Evolutionary conservation across 2,329 filamentous ascomycete species (phyloP), one percentile per base, ranked within the genome.

Genomic region (Aotearoamyces nothofagi): DNA sequence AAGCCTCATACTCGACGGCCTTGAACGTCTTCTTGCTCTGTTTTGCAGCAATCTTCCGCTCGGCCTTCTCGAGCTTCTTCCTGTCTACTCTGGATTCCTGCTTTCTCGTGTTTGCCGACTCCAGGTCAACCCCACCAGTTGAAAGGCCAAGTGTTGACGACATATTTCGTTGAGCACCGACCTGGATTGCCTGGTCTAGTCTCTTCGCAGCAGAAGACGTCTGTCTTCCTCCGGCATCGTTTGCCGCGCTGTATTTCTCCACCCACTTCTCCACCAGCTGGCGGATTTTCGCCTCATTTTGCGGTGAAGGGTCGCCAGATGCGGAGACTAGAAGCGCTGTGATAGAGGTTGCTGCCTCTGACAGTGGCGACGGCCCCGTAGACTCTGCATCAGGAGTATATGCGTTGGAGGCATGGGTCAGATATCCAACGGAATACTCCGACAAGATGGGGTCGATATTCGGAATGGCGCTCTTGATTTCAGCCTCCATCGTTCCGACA

Each of bases 1-100:
- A 96, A 0, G 90, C 81, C 58, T 98, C 90, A 53, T 98, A 98
- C 56, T 94, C 82, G 43, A 98, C 90, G 32, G 78, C 93, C 67
- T 96, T 96, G 76, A 90, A 94, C 19, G 76, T 72, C 63, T 98
- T 98, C 65, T 92, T 92, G 60, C 84, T 90, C 61, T 96, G 90
- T 63, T 98, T 98, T 46, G 86, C 86, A 27, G 84, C 82, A 50
- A 98, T 90, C 63, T 98, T 98, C 41, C 81, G 70, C 58, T 98
- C 90, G 2, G 90, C 90, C 61, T 98, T 98, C 56, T 98, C 90
- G 12, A 98, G 74, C 66, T 98, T 98, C 76, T 96, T 98, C 51
- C 78, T 76, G 58, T 98, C 90, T 36, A 98, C 90, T 52, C 87
- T 83, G 45, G 87, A 96, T 60, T 98, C 90, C 33, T 98, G 81